Evolutionary conservation across 1,284 basidiomycete species (phyloP).

Genomic region (Heterobasidion occidentale): DNA sequence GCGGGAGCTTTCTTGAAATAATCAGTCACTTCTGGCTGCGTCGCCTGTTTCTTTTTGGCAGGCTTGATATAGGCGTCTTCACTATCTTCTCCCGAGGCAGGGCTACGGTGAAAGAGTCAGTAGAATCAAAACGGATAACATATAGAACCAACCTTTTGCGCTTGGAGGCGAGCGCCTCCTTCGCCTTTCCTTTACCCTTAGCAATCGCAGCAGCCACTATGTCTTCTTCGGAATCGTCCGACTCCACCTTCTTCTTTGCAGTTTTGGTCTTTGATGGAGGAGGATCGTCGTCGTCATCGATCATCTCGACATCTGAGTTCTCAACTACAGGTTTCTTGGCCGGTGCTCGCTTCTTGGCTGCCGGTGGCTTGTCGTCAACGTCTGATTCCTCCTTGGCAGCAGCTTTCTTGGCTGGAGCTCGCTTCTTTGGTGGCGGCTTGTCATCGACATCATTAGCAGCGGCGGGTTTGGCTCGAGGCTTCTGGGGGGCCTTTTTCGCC

Average conservation of each 20-base stretch:
- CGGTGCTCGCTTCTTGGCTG: conserved; percentile 12
- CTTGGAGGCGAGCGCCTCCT: conserved; percentile 27
- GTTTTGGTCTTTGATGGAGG: conserved; percentile 18
- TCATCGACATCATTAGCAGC: conserved; percentile 4
- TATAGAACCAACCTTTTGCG: conserved; percentile 33
- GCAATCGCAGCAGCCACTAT: conserved; percentile 19
- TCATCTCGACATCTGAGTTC: conserved; percentile 32
- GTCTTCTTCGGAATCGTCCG: conserved; percentile 21
- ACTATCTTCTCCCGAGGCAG: conserved; percentile 27
- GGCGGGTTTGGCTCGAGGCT: conserved; percentile 7
- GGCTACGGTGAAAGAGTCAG: conserved; percentile 15
- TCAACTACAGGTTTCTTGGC: conserved; percentile 27
- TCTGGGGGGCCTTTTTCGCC: conserved; percentile 18
- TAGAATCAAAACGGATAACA: conserved; percentile 2
- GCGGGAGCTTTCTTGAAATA: conserved; percentile 46
- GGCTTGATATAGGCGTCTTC: conserved; percentile 38
- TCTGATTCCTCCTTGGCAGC: conserved; percentile 20
- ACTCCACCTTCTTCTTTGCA: conserved; percentile 9
- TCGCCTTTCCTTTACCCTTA: conserved; percentile 31
- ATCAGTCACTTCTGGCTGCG: conserved; percentile 43
- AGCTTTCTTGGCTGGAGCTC: conserved; percentile 21
- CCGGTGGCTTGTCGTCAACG: conserved; percentile 14
- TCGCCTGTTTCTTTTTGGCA: conserved; percentile 22
- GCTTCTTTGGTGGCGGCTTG: conserved; percentile 15
- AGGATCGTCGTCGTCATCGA: conserved; percentile 10